Percentiles rank a stretch among this genome's conserved stretches.
These are phyloP conservation scores for Deinandra increscens DNA, from an alignment of 129 eudicot species.

Conservation along the genomic window DNA sequence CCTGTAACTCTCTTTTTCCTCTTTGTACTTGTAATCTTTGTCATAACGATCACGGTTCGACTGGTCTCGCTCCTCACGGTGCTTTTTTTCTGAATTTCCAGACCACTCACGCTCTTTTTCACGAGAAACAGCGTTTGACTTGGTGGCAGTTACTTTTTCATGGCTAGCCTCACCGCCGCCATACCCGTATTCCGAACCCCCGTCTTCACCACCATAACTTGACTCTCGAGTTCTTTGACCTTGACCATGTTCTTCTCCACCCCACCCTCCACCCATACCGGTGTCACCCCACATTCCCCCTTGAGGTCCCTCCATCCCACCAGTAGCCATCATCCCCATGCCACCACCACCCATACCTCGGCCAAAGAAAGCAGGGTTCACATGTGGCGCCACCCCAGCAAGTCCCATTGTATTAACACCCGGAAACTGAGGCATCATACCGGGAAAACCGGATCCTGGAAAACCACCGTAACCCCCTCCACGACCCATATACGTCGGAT, in stretches of 20 bases:
- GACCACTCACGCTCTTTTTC: slow-evolving; percentile 42
- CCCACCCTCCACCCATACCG: slow-evolving; percentile 53
- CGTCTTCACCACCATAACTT: slow-evolving; percentile 88
- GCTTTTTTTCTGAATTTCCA: slow-evolving; percentile 6
- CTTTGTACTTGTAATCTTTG: slow-evolving; percentile 63
- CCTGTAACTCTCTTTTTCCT: slow-evolving; percentile 74
- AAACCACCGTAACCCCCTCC: slow-evolving; percentile 90
- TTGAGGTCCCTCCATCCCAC: slow-evolving; percentile 76
- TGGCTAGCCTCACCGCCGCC: slow-evolving; percentile 60
- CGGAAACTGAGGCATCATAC: slow-evolving; percentile 87
- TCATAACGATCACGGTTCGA: slow-evolving; percentile 9
- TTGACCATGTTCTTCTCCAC: slow-evolving; percentile 74
- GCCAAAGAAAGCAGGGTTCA: slow-evolving; percentile 87
- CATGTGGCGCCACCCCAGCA: slow-evolving; percentile 94
- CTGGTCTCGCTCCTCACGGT: background rate
- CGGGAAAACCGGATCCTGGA: slow-evolving; percentile 77
- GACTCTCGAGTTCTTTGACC: slow-evolving; percentile 82
- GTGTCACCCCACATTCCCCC: slow-evolving; percentile 83
- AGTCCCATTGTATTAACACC: slow-evolving; percentile 84
- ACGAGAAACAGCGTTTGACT: slow-evolving; percentile 54
- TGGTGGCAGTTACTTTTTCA: slow-evolving; percentile 47
- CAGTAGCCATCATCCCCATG: slow-evolving; percentile 81
- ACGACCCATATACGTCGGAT: slow-evolving; percentile 82
- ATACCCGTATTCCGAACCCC: slow-evolving; percentile 86
- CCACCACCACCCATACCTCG: slow-evolving; percentile 76